These are phyloP conservation scores for Lecanoromycetidae sp. DNA, from an alignment of 2,329 filamentous ascomycete species.

Conservation along the genomic window DNA sequence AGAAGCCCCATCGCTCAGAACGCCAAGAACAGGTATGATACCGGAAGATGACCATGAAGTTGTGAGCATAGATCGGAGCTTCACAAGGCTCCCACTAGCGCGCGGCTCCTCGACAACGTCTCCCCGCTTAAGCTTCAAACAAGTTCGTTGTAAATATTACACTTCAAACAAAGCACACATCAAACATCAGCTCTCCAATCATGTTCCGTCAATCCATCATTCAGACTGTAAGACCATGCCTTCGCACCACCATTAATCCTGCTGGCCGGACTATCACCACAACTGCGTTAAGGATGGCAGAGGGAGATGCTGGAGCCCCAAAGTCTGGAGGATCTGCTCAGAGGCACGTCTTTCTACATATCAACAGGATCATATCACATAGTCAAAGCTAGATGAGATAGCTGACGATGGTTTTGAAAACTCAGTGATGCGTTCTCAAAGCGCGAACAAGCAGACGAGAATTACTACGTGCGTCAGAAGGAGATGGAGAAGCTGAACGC, in stretches of 20 bases:
- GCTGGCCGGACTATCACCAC: constrained; percentile 48
- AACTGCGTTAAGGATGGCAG: constrained; percentile 50
- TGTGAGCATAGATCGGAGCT: neutral
- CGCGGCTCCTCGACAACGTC: constrained; percentile 5
- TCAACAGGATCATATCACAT: constrained; percentile 11
- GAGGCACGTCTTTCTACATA: constrained; percentile 25
- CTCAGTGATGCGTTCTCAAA: constrained; percentile 79
- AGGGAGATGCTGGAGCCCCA: constrained; percentile 54
- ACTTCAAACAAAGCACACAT: neutral
- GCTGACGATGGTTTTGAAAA: constrained; percentile 13
- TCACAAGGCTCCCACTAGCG: neutral
- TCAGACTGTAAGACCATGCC: constrained; percentile 44
- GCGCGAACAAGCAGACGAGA: constrained; percentile 79
- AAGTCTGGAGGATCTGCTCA: constrained; percentile 26
- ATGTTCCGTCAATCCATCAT: constrained; percentile 58
- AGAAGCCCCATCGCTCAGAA: constrained; percentile 36
- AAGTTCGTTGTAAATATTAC: too few species aligned
- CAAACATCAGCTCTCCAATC: constrained; percentile 20
- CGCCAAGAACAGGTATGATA: neutral
- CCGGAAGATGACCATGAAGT: neutral
- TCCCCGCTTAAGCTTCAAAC: constrained; percentile 5
- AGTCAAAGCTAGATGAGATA: constrained; percentile 9
- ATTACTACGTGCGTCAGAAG: constrained; percentile 70
- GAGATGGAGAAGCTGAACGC: constrained; percentile 80
- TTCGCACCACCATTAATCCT: constrained; percentile 34